Base-by-base conservation (phyloP, 2,329 filamentous ascomycete species). In the Colletotrichum endophyticum region DNA sequence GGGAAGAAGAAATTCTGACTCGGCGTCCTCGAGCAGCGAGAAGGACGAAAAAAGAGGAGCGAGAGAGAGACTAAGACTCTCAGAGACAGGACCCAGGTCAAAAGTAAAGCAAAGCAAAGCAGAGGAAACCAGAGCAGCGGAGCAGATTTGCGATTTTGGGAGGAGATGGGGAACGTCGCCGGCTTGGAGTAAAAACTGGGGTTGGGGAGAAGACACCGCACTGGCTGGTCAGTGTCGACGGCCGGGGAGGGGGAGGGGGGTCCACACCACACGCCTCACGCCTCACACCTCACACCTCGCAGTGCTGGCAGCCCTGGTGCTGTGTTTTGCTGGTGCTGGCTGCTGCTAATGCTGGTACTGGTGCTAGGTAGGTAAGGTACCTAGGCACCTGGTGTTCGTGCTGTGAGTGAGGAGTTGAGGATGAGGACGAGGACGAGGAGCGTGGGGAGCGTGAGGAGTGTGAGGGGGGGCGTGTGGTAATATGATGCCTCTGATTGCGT, bases 171-270 rank as follows among this genome's bases (percentile, higher is more conserved):
- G 73, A 76, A 76, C 49, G 73, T 76, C 73, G 73, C 73, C 63
- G 73, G 66, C 64, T 64, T 66, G 73, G 64, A 76, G 73, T 61
- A 76, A 76, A 75, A 73, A 76, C 75, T 77, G 75, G 71, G 75
- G 75, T 67, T 66, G 66, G 66, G 71, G 53, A 70, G 66, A 61
- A 22, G 44, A 49, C 44, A 49, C 44, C 19, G 44, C 44, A 49
- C 44, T 49, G 44, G 44, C 44, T 49, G 44, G 44, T 49, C 44
- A 49, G 19, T 22, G 19, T 53, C 74, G 34, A 36, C 34, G 59
- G 66, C 61, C 74, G 74, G 66, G 71, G 74, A 74, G 71, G 61
- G 66, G 59, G 25, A 53, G 68, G n/a, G 34, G 68, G 30, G 53
- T 22, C 44, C 44, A 49, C 44, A 22, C 44, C 44, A 49, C 44